phyloP scores from a whole-genome alignment of 768 basidiomycete species.

The Tricholoma saponaceum region DNA sequence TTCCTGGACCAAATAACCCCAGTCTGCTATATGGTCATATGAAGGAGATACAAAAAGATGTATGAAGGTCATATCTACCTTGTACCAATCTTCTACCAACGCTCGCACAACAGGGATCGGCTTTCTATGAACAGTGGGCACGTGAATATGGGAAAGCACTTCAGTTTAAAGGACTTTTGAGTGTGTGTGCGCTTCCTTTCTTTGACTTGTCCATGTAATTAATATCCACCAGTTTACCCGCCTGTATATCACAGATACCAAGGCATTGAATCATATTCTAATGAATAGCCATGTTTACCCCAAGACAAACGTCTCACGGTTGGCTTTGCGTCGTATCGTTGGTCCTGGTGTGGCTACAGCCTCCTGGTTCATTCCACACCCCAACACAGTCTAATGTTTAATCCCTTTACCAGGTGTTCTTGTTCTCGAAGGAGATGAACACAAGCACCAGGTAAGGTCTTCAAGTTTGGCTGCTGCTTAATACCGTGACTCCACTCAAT shows the following conservation, averaged over 20 bases:
- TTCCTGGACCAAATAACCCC: constrained; percentile 48
- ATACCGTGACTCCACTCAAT: not conserved
- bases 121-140: constrained; percentile 12
- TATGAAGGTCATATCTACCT: constrained; percentile 15
- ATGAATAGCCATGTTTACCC: constrained; percentile 51
- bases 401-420: constrained; percentile 39
- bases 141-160: constrained; percentile 13
- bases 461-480: not conserved
- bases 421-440: constrained; percentile 45
- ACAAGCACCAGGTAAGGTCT: constrained; percentile 37
- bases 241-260: constrained; percentile 12
- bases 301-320: constrained; percentile 43
- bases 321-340: constrained; percentile 36
- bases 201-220: not conserved
- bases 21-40: constrained; percentile 49
- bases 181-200: constrained; percentile 23
- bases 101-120: constrained; percentile 26
- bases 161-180: constrained; percentile 26
- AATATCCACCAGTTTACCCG: not conserved
- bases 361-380: no score
- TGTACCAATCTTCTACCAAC: not conserved
- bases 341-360: constrained; percentile 30
- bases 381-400: not conserved
- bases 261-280: constrained; percentile 63
- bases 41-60: constrained; percentile 38